Percentiles rank a stretch among this genome's conserved stretches.
Evolutionary conservation across 23 red algal genomes (phyloP).

Genomic region (Pyropia haitanensis): DNA sequence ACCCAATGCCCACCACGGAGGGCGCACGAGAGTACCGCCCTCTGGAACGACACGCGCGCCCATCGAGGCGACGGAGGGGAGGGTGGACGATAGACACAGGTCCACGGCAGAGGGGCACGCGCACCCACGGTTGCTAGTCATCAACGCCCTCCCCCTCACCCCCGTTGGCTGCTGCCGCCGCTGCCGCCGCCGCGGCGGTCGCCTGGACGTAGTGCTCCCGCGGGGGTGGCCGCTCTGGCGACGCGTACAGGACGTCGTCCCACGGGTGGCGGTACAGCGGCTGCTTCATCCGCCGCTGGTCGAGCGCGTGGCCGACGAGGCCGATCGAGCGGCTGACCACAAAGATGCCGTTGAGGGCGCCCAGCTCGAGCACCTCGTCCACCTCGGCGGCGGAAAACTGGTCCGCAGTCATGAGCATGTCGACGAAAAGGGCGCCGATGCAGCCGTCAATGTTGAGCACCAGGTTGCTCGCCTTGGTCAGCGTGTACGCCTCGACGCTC

Average conservation of each 20-base stretch:
- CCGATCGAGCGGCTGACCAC: constrained; percentile 87
- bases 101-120: no score
- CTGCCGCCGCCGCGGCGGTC: no score
- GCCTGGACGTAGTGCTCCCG: no score
- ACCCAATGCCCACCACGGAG: no score
- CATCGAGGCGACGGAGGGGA: no score
- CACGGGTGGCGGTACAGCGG: constrained; percentile 95
- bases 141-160: no score
- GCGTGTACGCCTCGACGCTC: constrained; percentile 82
- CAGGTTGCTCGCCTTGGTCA: constrained; percentile 93
- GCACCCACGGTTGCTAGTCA: no score
- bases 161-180: no score
- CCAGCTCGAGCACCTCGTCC: constrained; percentile 82
- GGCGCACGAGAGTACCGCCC: no score
- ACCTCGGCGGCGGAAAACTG: constrained; percentile 56
- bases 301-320: constrained; percentile 92
- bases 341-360: constrained; percentile 90
- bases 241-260: constrained; percentile 97
- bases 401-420: constrained; percentile 52
- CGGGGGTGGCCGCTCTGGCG: constrained; percentile 44
- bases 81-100: no score
- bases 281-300: constrained; percentile 96
- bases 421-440: constrained; percentile 89
- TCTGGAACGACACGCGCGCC: no score
- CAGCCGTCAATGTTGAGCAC: constrained; percentile 98